Percentiles rank a stretch among this genome's conserved stretches.
Conservation (phyloP, 192 early-diverging fungal species). For the Spizellomyces punctatus region DNA sequence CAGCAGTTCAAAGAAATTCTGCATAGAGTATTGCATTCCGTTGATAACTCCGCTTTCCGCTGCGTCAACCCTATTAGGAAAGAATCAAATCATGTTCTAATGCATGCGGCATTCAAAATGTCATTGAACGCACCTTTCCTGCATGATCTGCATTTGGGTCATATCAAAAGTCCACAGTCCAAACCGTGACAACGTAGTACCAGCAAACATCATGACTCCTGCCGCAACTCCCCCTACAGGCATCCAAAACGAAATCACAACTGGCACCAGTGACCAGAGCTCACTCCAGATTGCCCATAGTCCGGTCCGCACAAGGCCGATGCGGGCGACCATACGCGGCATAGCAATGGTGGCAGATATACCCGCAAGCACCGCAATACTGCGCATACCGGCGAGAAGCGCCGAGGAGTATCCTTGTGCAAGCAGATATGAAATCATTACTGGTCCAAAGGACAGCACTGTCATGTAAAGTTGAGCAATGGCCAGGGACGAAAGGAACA, state of each 20-base stretch:
- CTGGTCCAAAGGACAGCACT: slow-evolving; percentile 42
- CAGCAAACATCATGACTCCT: slow-evolving; percentile 38
- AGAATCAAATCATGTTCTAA: not conserved
- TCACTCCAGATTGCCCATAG: slow-evolving; percentile 43
- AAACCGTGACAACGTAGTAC: slow-evolving; percentile 37
- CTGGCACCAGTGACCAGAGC: slow-evolving; percentile 22
- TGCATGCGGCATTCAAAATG: not conserved
- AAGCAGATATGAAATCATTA: slow-evolving; percentile 48
- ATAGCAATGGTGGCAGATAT: slow-evolving; percentile 38
- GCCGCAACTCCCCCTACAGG: not conserved
- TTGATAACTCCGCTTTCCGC: slow-evolving; percentile 33
- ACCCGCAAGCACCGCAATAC: slow-evolving; percentile 38
- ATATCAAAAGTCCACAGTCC: slow-evolving; percentile 56
- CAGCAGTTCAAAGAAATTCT: slow-evolving; percentile 49
- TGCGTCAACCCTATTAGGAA: slow-evolving; percentile 23
- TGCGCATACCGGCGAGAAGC: slow-evolving; percentile 37
- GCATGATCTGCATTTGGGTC: slow-evolving; percentile 48
- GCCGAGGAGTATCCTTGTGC: slow-evolving; percentile 31
- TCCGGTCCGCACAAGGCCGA: slow-evolving; percentile 45
- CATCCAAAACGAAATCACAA: slow-evolving; percentile 34
- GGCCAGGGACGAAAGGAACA: slow-evolving; percentile 44
- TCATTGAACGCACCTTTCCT: slow-evolving; percentile 32
- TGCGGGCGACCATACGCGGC: slow-evolving; percentile 18
- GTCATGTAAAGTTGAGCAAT: slow-evolving; percentile 48
- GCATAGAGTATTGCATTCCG: slow-evolving; percentile 43